Conservation (phyloP, 805 yeast species). For the Kuraishia cidri region DNA sequence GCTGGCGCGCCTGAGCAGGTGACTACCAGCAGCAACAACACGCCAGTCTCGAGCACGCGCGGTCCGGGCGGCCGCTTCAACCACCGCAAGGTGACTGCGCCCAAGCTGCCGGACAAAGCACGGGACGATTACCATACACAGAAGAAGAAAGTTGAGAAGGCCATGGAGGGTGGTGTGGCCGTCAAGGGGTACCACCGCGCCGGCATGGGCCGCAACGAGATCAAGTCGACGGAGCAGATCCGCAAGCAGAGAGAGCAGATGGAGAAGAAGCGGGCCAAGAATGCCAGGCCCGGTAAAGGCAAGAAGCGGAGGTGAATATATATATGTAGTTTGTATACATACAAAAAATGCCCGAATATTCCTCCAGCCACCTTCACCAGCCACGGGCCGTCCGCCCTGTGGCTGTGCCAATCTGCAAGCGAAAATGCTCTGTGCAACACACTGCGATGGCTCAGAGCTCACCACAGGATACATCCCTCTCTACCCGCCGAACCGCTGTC, state of each 20-base stretch:
- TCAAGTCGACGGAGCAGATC: conserved; percentile 65
- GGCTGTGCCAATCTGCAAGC: too few relatives aligned
- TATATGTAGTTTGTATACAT: too few relatives aligned
- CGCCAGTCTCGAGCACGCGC: conserved; percentile 14
- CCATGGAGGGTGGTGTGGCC: conserved; percentile 61
- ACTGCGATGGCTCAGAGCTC: too few relatives aligned
- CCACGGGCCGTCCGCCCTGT: too few relatives aligned
- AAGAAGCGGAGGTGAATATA: conserved; percentile 12
- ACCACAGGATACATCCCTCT: too few relatives aligned
- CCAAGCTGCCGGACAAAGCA: conserved; percentile 82
- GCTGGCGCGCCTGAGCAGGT: conserved; percentile 47
- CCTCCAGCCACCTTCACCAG: too few relatives aligned
- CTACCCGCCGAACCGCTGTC: too few relatives aligned
- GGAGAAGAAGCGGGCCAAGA: conserved; percentile 76
- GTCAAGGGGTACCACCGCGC: conserved; percentile 58
- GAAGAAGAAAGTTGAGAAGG: conserved; percentile 73
- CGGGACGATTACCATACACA: conserved; percentile 83
- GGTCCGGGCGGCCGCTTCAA: conserved; percentile 43
- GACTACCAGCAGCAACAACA: conserved; percentile 21
- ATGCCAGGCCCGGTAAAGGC: conserved; percentile 63
- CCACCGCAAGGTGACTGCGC: conserved; percentile 72
- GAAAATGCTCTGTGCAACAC: too few relatives aligned
- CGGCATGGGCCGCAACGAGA: conserved; percentile 42
- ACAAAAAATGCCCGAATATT: too few relatives aligned
- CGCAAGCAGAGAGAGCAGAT: conserved; percentile 63